Base-by-base conservation (phyloP, 441 rosid genomes). In the Pelargonium cotyledonis region DNA sequence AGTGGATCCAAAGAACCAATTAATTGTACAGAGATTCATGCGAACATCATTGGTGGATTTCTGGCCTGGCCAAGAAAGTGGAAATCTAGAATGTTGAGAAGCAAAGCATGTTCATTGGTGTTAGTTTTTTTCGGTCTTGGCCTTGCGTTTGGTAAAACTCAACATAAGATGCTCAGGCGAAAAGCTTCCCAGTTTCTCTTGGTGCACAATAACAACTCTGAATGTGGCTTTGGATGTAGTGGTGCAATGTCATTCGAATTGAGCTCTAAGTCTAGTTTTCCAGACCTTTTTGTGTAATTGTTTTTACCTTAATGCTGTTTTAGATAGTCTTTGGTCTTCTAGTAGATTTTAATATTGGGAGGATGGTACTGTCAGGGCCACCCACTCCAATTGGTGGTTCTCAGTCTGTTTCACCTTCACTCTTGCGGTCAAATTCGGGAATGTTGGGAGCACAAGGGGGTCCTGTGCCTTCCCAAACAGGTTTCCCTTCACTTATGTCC, bases 301-400 rank as follows among this genome's bases (percentile, higher is more conserved):
- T 71, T 73, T 78, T 71, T 71, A 71, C 40, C 60, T 72, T 78
- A 68, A 75, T 83, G 84, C 68, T 76, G 66, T 78, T 81, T 79
- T 85, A 82, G 83, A 66, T 81, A 71, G 78, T 70, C 62, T 61
- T 78, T 64, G 51, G 51, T 65, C 75, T 70, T 29, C 23, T 75
- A 67, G 69, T 76, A 69, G 76, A 72, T 80, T 79, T 78, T 79
- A 68, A 77, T 77, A 75, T 75, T 68, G 70, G 68, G 80, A 84
- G 76, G 68, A 94, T 94, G 99, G 88, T 89, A 68, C 92, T 86
- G 44, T 84, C 97, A 29, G 97, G 97, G 72, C 85, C 86, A 71
- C 87, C 96, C 65, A 85, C 90, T 65, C 93, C 95, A 8, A 83
- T 84, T 66, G 89, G 95, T 67, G 89, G 91, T 77, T 81, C 89